Base-by-base conservation (phyloP, 73 alveolate species). In the Stentor roeselii region DNA sequence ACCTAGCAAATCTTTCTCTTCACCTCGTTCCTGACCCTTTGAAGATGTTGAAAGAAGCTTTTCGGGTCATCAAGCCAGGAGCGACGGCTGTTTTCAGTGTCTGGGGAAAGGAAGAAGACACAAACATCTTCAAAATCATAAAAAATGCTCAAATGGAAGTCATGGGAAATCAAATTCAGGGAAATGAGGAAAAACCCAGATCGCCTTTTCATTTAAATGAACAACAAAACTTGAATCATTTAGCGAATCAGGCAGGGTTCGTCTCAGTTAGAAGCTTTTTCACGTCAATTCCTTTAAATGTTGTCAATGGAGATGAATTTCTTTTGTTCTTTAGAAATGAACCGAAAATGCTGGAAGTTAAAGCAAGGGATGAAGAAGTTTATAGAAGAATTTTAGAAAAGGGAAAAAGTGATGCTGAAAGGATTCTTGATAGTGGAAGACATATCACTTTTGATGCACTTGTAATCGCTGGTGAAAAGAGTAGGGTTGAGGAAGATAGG, bases 51-150 rank as follows among this genome's bases (percentile, higher is more conserved):
- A 21, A 31, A 15, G 97, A 90, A 83, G 93, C 97, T 3, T 75
- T 27, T 35, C 80, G 95, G 80, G 93, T 92, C 4, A 39, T 84
- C 3, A 21, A 90, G 76, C 75, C 83, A 37, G 93, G 92, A 3
- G 87, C 90, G 2, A 36, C 35, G 58, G 88, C 86, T 39, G 97
- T 90, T 59, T 90, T 90, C 42, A 58, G 91, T 27, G 93, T 90
- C 3, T 92, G 95, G 94, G 94, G 95, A 0, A 91, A 91, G 60
- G 78, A 75, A 39, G 97, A 92, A 39, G 60, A 78, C 76, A 37
- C 86, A 36, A 14, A 3, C 2, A 36, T 86, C 3, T 85, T 85
- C 60, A 82, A 60, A 3, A 58, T 82, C 3, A 21, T 82, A 3
- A 39, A 67, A 3, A n/a, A 82, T 27, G 59, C 74, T 82, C 36